These are phyloP conservation scores for Ogataea degrootiae DNA, from an alignment of 805 yeast genomes.

Conservation along the genomic window DNA sequence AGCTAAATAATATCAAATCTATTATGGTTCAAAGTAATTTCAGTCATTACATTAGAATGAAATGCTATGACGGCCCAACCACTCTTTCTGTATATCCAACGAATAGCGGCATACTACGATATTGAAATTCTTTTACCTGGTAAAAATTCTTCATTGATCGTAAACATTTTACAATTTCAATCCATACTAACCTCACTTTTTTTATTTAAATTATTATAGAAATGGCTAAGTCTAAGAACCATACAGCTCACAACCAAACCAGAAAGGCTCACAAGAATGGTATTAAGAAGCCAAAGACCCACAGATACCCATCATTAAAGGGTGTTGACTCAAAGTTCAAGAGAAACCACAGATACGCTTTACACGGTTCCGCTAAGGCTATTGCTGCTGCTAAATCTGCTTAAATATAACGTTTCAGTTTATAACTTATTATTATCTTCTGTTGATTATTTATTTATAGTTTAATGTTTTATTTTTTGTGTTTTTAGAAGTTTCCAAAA, in stretches of 20 bases:
- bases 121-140: no score
- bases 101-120: no score
- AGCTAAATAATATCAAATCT: no score
- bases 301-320: slow-evolving; percentile 97
- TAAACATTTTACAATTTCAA: no score
- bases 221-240: slow-evolving; percentile 99
- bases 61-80: no score
- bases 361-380: slow-evolving; percentile 95
- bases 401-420: slow-evolving; percentile 10
- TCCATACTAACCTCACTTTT: background rate
- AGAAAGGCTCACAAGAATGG: slow-evolving; percentile 99
- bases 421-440: background rate
- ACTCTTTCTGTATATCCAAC: no score
- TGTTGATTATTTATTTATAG: background rate
- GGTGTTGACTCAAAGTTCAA: slow-evolving; percentile 99
- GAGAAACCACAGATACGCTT: slow-evolving; percentile 99
- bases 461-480: background rate
- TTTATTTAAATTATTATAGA: slow-evolving; percentile 22
- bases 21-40: no score
- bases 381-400: slow-evolving; percentile 63
- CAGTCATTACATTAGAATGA: no score
- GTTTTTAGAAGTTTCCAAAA: background rate
- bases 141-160: no score
- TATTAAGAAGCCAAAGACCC: slow-evolving; percentile 97
- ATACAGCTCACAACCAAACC: slow-evolving; percentile 99